Evolutionary conservation across 176 grass and related monocot genomes (phyloP).

Genomic region (Eleusine coracana): DNA sequence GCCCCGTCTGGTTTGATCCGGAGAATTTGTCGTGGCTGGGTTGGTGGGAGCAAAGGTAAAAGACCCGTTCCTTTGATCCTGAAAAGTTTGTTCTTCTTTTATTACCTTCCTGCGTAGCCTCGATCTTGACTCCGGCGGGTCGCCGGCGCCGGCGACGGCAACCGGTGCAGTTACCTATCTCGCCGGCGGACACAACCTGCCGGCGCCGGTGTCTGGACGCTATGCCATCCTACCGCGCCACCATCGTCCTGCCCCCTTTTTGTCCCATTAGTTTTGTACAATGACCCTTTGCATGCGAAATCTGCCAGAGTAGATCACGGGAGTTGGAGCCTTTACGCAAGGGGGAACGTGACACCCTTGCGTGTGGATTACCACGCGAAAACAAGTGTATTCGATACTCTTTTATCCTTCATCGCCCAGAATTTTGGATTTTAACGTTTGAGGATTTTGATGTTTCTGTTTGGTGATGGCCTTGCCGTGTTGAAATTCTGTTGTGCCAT

Average conservation of each 20-base stretch:
- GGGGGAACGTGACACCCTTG: constrained; percentile 2
- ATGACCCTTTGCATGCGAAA: constrained; percentile 18
- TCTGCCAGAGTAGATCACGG: constrained; percentile 8
- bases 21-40: neutral
- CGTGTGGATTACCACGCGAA: constrained; percentile 42
- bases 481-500: constrained; percentile 20
- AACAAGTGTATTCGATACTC: constrained; percentile 37
- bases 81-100: neutral
- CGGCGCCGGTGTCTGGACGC: neutral
- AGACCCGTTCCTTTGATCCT: constrained; percentile 45
- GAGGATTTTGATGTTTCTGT: neutral
- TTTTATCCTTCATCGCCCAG: constrained; percentile 31
- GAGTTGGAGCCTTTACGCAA: constrained; percentile 8
- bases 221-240: neutral
- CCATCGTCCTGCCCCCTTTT: neutral
- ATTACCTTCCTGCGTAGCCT: neutral
- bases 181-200: neutral
- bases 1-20: constrained; percentile 5
- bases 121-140: neutral
- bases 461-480: constrained; percentile 27
- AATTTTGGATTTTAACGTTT: constrained; percentile 26
- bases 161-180: neutral
- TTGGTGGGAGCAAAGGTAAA: constrained; percentile 43
- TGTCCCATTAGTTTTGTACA: neutral
- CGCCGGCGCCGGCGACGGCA: neutral